Evolutionary conservation across 306 rosid genomes (phyloP).

Genomic region (Cicer cuneatum): DNA sequence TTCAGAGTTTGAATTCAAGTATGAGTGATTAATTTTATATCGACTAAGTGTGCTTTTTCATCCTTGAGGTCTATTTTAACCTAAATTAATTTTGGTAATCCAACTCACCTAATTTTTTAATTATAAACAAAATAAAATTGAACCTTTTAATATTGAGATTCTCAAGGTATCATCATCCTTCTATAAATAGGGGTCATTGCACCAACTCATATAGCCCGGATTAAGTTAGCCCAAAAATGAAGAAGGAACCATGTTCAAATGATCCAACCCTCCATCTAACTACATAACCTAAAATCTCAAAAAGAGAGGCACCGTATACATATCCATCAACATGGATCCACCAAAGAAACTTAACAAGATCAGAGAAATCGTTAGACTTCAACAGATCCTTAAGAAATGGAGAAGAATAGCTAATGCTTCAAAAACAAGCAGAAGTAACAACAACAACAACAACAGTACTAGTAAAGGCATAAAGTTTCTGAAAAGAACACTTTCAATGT

Average conservation of each 20-base stretch:
- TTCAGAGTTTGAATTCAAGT: no score
- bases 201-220: constrained; percentile 35
- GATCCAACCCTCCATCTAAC: constrained; percentile 7
- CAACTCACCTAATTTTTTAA: neutral
- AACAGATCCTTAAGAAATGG: constrained; percentile 93
- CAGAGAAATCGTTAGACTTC: constrained; percentile 91
- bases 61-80: neutral
- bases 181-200: constrained; percentile 60
- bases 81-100: neutral
- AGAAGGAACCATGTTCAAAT: constrained; percentile 26
- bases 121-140: neutral
- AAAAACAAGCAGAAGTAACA: constrained; percentile 44
- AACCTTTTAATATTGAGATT: constrained; percentile 22
- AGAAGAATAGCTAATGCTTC: constrained; percentile 76
- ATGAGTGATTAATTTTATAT: no score
- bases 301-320: constrained; percentile 6
- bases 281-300: constrained; percentile 12
- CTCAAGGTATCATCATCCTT: constrained; percentile 16
- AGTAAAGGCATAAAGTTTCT: constrained; percentile 68
- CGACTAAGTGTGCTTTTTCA: neutral
- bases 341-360: constrained; percentile 86
- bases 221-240: constrained; percentile 20
- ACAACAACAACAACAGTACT: constrained; percentile 38
- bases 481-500: constrained; percentile 70
- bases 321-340: constrained; percentile 57